Evolutionary conservation across 1,139 yeast genomes (phyloP), one percentile per base, ranked within the genome.

Genomic region (Suhomyces kunorum): DNA sequence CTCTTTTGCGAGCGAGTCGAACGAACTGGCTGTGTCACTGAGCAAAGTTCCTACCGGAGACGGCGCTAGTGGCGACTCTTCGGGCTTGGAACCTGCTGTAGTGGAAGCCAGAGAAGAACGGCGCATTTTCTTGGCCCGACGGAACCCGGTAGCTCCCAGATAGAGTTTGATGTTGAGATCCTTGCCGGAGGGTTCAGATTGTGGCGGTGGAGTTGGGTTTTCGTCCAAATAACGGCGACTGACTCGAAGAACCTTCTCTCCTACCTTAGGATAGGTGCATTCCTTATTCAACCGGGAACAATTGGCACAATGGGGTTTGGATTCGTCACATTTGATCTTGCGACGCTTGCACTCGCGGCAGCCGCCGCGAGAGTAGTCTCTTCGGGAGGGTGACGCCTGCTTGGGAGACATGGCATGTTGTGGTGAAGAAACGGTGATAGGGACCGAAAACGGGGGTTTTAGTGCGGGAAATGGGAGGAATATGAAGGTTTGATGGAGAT

Each of bases 301-400:
- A 42, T 73, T 76, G 25, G 54, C 43, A 46, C 84, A 79, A 15
- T 53, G 53, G 1, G 84, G 84, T 47, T 76, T 76, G 5, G 69
- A 62, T 51, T 79, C 84, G 48, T 78, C 83, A 54, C 84, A 79
- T 50, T 79, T 79, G 44, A 58, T 58, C 44, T 58, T 58, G 12
- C 63, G 50, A 5, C 63, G 55, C 38, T 58, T 58, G 45, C 63
- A 58, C 35, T 58, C 63, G 13, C 55, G 50, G 42, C 63, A 58
- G 11, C 63, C 63, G 17, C 55, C 55, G 11, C 54, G 43, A 24
- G 52, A 47, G 42, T 51, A 51, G 30, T 47, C 53, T 30, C 55
- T 46, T 33, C 41, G 35, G 9, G 13, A 11, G 9, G 40, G 40
- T 6, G 44, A 40, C 11, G 36, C n/a, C 20, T 40, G 36, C 13